Base-by-base conservation (phyloP, 768 basidiomycete species). In the Epithele typhae region DNA sequence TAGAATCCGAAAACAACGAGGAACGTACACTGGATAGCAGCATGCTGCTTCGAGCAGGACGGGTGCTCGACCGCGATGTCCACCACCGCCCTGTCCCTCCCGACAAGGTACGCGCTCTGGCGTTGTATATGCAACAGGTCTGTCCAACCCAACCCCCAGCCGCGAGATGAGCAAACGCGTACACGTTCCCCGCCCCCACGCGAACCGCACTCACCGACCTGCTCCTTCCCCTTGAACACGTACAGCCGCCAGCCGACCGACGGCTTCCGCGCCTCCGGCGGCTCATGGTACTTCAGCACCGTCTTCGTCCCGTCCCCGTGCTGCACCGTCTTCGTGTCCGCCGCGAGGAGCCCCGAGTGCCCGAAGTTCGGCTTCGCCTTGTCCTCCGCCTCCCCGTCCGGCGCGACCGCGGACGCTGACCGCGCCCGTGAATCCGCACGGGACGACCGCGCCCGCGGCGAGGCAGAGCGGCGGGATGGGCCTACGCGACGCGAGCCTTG, bases 41-140 rank as follows among this genome's bases (percentile, higher is more conserved):
- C 93, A 61, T 99, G 96, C 62, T 99, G 96, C 62, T 99, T 99
- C 0, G 96, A 98, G 54, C 92, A 92, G 5, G 95, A 98, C 2
- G 95, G 95, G 61, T 99, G 96, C 49, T 96, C 92, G 34, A 97
- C 70, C 14, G 87, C 76, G 52, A 99, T 92, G 55, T 89, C 87
- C 53, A 85, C 77, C 23, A 96, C 92, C 18, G 87, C 71, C 22
- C 80, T 80, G 59, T 99, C 96, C 56, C 96, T 73, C 2, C 96
- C 96, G 47, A 96, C 75, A 6, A 98, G 78, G 63, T 98, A 99
- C 50, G 90, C 91, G 51, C 92, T 96, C 66, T 98, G 96, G 36
- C 86, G 75, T 56, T 94, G 82, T 25, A 99, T 91, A 60, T 97
- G 93, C 47, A 97, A 75, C 51, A 95, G 68, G 53, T 95, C 95